Evolutionary conservation across 2,329 filamentous ascomycete genomes (phyloP).

Genomic region (Aureobasidium sp.): DNA sequence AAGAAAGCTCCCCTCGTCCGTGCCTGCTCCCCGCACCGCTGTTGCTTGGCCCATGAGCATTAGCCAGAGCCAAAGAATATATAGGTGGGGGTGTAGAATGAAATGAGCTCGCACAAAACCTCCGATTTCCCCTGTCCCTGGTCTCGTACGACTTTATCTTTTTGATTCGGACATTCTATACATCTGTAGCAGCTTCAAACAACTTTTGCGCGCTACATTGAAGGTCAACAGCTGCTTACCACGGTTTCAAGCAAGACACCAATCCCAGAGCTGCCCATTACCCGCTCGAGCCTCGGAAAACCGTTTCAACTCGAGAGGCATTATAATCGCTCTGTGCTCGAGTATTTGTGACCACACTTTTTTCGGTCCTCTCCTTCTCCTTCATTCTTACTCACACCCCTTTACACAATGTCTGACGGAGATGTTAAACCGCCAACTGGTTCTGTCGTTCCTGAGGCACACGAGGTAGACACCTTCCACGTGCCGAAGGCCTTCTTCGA

Average conservation of each 20-base stretch:
- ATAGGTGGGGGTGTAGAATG: conserved; percentile 1
- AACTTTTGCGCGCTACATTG: not conserved
- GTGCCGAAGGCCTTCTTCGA: conserved; percentile 50
- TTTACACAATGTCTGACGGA: conserved; percentile 38
- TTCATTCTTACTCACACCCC: not conserved
- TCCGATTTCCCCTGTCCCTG: not conserved
- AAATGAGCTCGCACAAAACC: conserved; percentile 9
- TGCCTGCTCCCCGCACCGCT: conserved; percentile 4
- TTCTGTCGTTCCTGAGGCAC: conserved; percentile 64
- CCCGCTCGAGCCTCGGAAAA: conserved; percentile 9
- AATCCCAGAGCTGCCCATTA: not conserved
- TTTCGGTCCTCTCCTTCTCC: not conserved
- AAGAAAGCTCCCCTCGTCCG: not conserved
- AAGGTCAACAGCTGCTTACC: not conserved
- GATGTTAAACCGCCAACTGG: conserved; percentile 30
- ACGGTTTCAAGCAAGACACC: not conserved
- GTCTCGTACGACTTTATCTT: conserved; percentile 2
- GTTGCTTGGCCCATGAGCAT: not conserved
- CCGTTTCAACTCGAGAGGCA: not conserved
- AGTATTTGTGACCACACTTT: not conserved
- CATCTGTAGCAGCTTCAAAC: conserved; percentile 9
- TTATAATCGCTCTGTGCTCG: conserved; percentile 1
- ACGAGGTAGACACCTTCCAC: conserved; percentile 66
- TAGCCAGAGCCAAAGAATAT: conserved; percentile 1
- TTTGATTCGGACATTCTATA: not conserved